Percentiles rank a stretch among this genome's conserved stretches.
Evolutionary conservation across 2,329 filamentous ascomycete genomes (phyloP).

Genomic region (Lecanicillium sp.): DNA sequence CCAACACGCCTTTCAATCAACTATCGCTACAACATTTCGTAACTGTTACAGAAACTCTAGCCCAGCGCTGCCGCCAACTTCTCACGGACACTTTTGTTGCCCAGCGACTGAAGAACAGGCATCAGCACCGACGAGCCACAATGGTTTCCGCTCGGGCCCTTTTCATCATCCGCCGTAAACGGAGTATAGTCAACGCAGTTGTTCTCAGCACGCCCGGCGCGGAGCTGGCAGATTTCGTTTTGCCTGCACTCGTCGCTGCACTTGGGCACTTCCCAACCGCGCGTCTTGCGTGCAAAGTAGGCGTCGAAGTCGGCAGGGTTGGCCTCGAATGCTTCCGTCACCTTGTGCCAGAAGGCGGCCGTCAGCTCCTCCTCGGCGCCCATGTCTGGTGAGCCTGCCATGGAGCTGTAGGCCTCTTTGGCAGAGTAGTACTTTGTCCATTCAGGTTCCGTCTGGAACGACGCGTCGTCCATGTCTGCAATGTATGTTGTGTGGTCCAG

Average conservation of each 20-base stretch:
- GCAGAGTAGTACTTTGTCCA: slow-evolving; percentile 50
- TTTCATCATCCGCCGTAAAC: background rate
- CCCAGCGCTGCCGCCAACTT: background rate
- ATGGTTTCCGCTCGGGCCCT: background rate
- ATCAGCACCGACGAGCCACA: background rate
- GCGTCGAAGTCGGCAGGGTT: slow-evolving; percentile 34
- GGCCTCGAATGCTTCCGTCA: slow-evolving; percentile 39
- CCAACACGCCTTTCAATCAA: too few relatives aligned
- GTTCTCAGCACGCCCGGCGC: slow-evolving; percentile 41
- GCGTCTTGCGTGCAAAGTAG: slow-evolving; percentile 37
- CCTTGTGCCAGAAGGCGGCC: slow-evolving; percentile 49
- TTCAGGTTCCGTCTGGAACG: slow-evolving; percentile 36
- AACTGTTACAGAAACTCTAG: too few relatives aligned
- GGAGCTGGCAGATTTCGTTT: slow-evolving; percentile 41
- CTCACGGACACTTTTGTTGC: background rate
- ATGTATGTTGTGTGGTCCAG: slow-evolving; percentile 46
- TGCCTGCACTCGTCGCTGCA: slow-evolving; percentile 35
- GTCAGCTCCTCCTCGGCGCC: slow-evolving; percentile 36
- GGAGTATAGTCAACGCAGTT: slow-evolving; percentile 29
- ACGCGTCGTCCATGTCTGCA: slow-evolving; percentile 37
- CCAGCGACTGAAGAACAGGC: background rate
- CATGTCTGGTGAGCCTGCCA: slow-evolving; percentile 23
- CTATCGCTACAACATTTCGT: too few relatives aligned
- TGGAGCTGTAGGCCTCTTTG: slow-evolving; percentile 40
- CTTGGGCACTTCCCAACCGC: slow-evolving; percentile 31